Evolutionary conservation across 164 flowering plant genomes (phyloP).

Genomic region (Sextonia rubra): DNA sequence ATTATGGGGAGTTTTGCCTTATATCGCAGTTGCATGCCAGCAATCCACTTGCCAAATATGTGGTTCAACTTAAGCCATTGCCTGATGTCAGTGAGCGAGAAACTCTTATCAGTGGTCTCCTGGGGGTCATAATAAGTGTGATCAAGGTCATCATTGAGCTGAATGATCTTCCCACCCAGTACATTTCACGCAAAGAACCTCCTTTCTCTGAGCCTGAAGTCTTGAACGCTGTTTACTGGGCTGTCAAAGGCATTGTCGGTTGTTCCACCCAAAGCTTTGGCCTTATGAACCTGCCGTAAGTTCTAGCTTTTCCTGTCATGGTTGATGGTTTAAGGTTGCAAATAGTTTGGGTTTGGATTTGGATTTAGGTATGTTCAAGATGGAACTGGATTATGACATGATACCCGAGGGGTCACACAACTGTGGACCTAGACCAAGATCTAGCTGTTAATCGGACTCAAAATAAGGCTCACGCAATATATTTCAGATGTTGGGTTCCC

Average conservation of each 20-base stretch:
- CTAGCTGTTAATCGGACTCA: too few species aligned
- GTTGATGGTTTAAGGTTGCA: background rate
- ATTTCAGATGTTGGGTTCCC: background rate
- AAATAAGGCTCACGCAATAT: too few species aligned
- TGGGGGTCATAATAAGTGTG: constrained; percentile 31
- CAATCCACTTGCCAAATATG: constrained; percentile 38
- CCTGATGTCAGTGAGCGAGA: constrained; percentile 44
- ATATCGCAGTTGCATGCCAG: constrained; percentile 27
- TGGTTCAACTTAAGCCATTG: constrained; percentile 37
- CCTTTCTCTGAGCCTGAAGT: constrained; percentile 29
- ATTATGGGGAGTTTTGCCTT: constrained; percentile 51
- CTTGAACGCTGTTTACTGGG: constrained; percentile 55
- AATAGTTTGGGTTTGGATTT: background rate
- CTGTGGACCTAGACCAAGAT: too few species aligned
- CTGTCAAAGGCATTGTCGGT: constrained; percentile 37
- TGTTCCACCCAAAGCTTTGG: constrained; percentile 37
- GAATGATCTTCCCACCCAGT: constrained; percentile 34
- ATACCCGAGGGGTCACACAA: too few species aligned
- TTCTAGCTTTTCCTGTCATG: background rate
- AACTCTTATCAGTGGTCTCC: constrained; percentile 28
- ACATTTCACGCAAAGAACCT: constrained; percentile 31
- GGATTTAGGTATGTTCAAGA: too few species aligned
- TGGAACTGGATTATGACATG: background rate
- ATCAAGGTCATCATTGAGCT: constrained; percentile 42
- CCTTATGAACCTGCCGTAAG: constrained; percentile 26